Evolutionary conservation across 257 asterid genomes (phyloP), one percentile per base, ranked within the genome.

Genomic region (Solanum sejunctum): DNA sequence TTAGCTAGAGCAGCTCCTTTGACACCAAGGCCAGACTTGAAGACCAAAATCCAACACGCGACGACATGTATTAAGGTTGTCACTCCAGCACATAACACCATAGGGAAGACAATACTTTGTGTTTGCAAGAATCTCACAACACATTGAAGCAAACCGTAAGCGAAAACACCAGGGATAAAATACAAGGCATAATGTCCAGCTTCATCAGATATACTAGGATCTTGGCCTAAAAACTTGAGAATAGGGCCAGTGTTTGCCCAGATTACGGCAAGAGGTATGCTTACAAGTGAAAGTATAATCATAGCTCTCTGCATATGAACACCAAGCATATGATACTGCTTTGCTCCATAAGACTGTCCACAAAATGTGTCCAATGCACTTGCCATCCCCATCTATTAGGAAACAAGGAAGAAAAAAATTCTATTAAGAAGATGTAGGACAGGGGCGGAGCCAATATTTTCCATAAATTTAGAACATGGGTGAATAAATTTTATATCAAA

Each of bases 351-450:
- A 2, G 96, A 88, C 80, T 95, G 99, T 2, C 98, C 99, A 47
- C 97, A 95, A 28, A 95, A 85, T 5, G 99, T 95, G 88, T 95
- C 99, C 77, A 95, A 67, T 41, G 98, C 99, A 89, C 99, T 94
- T 12, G 95, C 84, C 99, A 95, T 89, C 20, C 99, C 99, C 93
- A 89, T 89, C 98, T 95, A 81, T 20, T 80, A 51, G 49, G 1
- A 9, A 67, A 75, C 6, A 32, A 20, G 16, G 41, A 17, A 88
- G 51, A 39, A 81, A 49, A 5, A 49, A 10, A 3, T 23, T 2
- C 80, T 10, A 72, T 41, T 32, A 61, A 69, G 17, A 7, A 26
- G 39, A 69, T 8, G 12, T 45, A 12, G 60, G 32, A 28, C 32
- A 28, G 0, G 0, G 32, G 36, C 36, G 36, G 36, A 32, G 36